Evolutionary conservation across 169 alveolate genomes (phyloP).

Genomic region (Babesia sp.): DNA sequence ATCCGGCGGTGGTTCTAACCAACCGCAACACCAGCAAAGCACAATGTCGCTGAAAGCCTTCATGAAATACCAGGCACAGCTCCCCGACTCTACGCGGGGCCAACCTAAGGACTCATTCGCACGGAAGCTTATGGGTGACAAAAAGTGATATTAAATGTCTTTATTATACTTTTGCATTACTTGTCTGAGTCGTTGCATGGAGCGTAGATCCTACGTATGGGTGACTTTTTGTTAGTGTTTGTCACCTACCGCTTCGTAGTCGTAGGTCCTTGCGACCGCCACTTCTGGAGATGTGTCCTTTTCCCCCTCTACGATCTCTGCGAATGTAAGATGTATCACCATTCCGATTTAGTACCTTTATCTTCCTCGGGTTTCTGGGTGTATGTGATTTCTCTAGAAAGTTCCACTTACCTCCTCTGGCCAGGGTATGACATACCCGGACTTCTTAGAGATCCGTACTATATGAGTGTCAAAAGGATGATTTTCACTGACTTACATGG

Average conservation of each 20-base stretch:
- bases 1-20: background rate
- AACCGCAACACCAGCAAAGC: constrained; percentile 28
- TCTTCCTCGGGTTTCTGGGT: constrained; percentile 67
- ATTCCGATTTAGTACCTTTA: constrained; percentile 41
- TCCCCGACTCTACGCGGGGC: background rate
- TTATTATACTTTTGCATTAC: constrained; percentile 76
- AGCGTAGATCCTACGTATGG: constrained; percentile 62
- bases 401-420: constrained; percentile 77
- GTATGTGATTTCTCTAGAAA: constrained; percentile 12
- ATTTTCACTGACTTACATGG: constrained; percentile 63
- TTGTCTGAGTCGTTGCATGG: constrained; percentile 73
- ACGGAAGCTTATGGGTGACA: constrained; percentile 58
- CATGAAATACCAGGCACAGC: constrained; percentile 42
- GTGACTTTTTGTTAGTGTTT: too few relatives aligned
- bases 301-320: constrained; percentile 63
- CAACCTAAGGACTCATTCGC: constrained; percentile 60
- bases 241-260: constrained; percentile 64
- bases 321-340: background rate
- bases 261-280: constrained; percentile 82
- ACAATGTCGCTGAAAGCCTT: constrained; percentile 64
- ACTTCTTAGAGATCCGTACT: constrained; percentile 84
- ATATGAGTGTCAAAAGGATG: background rate
- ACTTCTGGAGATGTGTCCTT: constrained; percentile 86
- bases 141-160: constrained; percentile 56
- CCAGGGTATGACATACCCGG: constrained; percentile 87